Evolutionary conservation across 78 protist genomes (phyloP).

Genomic region (Dictyostelium capitatum): DNA sequence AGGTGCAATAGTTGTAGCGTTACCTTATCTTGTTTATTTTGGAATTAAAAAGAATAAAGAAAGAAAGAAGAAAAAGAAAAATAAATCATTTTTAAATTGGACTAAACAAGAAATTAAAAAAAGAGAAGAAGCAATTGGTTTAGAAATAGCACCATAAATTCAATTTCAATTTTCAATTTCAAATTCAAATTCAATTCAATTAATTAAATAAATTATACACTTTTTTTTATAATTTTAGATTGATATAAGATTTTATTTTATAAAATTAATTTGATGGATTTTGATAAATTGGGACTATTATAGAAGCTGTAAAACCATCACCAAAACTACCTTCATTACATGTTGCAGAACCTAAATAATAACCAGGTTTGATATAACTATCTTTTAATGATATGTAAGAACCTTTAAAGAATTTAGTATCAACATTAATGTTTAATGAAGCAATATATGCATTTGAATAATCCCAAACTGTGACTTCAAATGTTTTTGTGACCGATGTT

Average conservation of each 20-base stretch:
- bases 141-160: slow-evolving; percentile 22
- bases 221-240: no score
- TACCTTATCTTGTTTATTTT: slow-evolving; percentile 7
- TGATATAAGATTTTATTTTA: no score
- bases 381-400: background rate
- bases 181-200: no score
- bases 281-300: background rate
- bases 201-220: no score
- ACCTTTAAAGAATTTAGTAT: background rate
- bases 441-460: background rate
- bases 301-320: background rate
- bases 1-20: slow-evolving; percentile 3
- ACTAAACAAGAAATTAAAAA: slow-evolving; percentile 16
- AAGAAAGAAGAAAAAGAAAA: background rate
- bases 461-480: background rate
- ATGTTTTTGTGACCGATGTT: background rate
- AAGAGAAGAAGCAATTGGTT: slow-evolving; percentile 23
- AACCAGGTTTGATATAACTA: background rate
- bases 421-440: background rate
- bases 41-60: background rate
- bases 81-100: background rate
- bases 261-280: background rate
- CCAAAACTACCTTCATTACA: slow-evolving; percentile 12
- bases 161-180: background rate
- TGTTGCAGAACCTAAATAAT: slow-evolving; percentile 9